These are phyloP conservation scores for Vanilla planifolia DNA, from an alignment of 106 monocot species.

Conservation along the genomic window DNA sequence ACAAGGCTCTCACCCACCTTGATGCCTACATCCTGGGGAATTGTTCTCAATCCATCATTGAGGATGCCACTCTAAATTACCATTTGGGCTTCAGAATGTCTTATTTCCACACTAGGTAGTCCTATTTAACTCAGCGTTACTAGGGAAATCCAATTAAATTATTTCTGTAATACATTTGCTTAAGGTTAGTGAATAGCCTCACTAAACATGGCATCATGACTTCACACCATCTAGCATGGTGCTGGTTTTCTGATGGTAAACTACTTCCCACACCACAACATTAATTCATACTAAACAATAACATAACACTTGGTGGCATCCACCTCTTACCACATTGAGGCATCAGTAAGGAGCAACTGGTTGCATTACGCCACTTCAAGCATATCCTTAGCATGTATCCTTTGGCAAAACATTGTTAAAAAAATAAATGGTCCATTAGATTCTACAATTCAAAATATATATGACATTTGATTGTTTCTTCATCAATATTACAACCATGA, in stretches of 20 bases:
- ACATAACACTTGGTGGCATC: background rate
- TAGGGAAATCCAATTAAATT: conserved; percentile 41
- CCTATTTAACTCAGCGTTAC: conserved; percentile 27
- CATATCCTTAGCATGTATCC: background rate
- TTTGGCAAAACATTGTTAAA: too few relatives aligned
- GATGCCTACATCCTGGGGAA: conserved; percentile 10
- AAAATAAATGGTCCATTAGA: background rate
- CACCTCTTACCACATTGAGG: too few relatives aligned
- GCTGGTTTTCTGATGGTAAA: too few relatives aligned
- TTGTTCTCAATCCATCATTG: conserved; percentile 9
- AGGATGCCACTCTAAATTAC: conserved; percentile 24
- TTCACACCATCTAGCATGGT: too few relatives aligned
- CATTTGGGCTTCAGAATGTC: conserved; percentile 8
- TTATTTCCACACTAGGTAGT: conserved; percentile 14
- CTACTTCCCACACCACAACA: too few relatives aligned
- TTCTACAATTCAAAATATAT: background rate
- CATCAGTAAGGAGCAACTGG: background rate
- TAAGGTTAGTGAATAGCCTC: conserved; percentile 16
- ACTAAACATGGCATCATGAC: background rate
- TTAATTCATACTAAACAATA: too few relatives aligned
- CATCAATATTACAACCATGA: background rate
- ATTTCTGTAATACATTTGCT: conserved; percentile 28
- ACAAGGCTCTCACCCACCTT: conserved; percentile 19
- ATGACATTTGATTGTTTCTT: background rate
- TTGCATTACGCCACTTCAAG: background rate